phyloP scores from a whole-genome alignment of 2,329 filamentous ascomycete species.

The Malbranchea cinnamomea region DNA sequence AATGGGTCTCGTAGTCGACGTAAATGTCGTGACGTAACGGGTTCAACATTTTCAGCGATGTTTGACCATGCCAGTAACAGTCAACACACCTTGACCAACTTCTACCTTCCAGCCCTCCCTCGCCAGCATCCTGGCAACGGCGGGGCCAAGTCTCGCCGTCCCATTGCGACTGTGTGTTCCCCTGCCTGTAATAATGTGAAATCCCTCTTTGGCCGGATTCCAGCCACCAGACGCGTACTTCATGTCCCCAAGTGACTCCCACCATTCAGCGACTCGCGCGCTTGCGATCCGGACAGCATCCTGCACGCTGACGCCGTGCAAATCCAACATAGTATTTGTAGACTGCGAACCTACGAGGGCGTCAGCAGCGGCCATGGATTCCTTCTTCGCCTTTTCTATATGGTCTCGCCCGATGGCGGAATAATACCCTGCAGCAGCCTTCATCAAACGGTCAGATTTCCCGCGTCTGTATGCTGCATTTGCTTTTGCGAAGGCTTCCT shows the following conservation, averaged over 20 bases:
- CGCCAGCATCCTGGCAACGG: constrained; percentile 61
- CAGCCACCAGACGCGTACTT: constrained; percentile 34
- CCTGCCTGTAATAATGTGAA: constrained; percentile 65
- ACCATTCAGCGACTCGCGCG: constrained; percentile 57
- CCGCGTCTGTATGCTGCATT: constrained; percentile 42
- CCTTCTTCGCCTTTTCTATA: constrained; percentile 40
- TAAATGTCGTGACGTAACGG: too few relatives aligned
- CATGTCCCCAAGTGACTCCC: constrained; percentile 54
- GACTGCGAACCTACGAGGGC: constrained; percentile 55
- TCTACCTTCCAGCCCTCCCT: constrained; percentile 74
- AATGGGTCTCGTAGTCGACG: too few relatives aligned
- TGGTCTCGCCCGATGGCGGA: constrained; percentile 53
- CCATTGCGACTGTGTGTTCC: constrained; percentile 68
- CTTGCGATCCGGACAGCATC: constrained; percentile 69
- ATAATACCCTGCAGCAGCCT: constrained; percentile 64
- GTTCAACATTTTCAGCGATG: too few relatives aligned
- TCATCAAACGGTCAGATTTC: constrained; percentile 58
- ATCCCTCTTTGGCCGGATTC: constrained; percentile 38
- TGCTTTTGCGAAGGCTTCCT: constrained; percentile 42
- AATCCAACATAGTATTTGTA: constrained; percentile 46
- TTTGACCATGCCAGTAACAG: constrained; percentile 46
- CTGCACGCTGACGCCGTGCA: constrained; percentile 70
- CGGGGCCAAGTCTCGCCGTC: constrained; percentile 58
- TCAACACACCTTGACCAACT: constrained; percentile 53
- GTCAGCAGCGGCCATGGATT: constrained; percentile 55